phyloP scores from a whole-genome alignment of 1,284 basidiomycete genomes.

The Meripilus lineatus region DNA sequence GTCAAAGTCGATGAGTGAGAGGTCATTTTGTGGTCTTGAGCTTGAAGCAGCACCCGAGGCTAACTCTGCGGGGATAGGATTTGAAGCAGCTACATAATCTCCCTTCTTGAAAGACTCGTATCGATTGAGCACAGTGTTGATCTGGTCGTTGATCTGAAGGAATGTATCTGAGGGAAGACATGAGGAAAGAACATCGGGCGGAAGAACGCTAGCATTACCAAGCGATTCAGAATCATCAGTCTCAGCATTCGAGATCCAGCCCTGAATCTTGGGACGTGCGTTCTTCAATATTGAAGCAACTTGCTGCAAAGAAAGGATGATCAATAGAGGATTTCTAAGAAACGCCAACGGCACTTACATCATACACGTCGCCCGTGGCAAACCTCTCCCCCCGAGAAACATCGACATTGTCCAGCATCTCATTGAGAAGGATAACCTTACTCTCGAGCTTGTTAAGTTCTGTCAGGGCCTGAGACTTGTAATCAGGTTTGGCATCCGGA shows the following conservation, averaged over 20 bases:
- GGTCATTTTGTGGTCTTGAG: constrained; percentile 23
- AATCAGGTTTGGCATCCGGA: constrained; percentile 91
- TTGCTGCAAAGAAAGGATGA: constrained; percentile 56
- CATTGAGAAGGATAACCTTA: constrained; percentile 91
- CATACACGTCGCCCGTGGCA: constrained; percentile 90
- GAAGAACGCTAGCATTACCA: constrained; percentile 42
- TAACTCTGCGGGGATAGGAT: constrained; percentile 61
- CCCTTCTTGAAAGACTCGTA: constrained; percentile 92
- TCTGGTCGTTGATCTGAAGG: constrained; percentile 95
- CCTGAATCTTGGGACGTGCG: constrained; percentile 93
- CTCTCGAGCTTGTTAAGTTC: constrained; percentile 95
- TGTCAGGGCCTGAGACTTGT: constrained; percentile 81
- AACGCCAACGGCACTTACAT: constrained; percentile 46
- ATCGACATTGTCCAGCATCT: constrained; percentile 95
- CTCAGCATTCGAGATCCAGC: constrained; percentile 96
- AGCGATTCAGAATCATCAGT: constrained; percentile 82
- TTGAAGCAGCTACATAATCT: constrained; percentile 66
- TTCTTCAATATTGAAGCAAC: constrained; percentile 80
- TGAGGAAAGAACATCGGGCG: neutral
- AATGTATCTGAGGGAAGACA: constrained; percentile 64
- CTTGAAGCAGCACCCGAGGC: constrained; percentile 21
- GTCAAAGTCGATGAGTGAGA: constrained; percentile 73
- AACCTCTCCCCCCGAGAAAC: constrained; percentile 63
- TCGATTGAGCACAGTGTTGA: constrained; percentile 87
- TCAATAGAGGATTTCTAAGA: constrained; percentile 4